Conservation (phyloP, 139 green algal species). For the Chlorella sorokiniana region DNA sequence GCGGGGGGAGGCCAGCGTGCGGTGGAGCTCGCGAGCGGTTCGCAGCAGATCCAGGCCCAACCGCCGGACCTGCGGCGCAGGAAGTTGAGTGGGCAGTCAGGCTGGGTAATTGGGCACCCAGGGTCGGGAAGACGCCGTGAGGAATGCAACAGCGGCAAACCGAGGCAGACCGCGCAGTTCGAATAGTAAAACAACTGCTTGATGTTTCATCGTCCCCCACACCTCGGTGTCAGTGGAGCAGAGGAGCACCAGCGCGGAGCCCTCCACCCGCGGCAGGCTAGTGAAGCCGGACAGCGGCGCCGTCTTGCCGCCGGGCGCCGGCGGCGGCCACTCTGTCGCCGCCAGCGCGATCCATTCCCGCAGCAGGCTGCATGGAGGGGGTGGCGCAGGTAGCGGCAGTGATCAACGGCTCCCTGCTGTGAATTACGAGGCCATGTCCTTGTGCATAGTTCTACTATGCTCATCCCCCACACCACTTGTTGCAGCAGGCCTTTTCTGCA, state of each 20-base stretch:
- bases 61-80: slow-evolving; percentile 36
- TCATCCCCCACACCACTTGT: too few relatives aligned
- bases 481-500: too few relatives aligned
- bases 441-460: too few relatives aligned
- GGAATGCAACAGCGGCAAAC: background rate
- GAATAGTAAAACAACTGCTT: too few relatives aligned
- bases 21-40: slow-evolving; percentile 46
- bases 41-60: slow-evolving; percentile 57
- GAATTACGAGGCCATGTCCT: too few relatives aligned
- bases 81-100: background rate
- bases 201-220: background rate
- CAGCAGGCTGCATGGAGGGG: slow-evolving; percentile 2
- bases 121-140: background rate
- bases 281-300: slow-evolving; percentile 11
- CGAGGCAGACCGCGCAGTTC: too few relatives aligned
- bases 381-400: background rate
- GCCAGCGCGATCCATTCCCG: slow-evolving; percentile 25
- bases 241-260: slow-evolving; percentile 29
- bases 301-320: background rate
- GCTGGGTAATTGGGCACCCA: background rate
- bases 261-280: slow-evolving; percentile 34
- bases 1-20: slow-evolving; percentile 22
- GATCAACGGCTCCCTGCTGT: too few relatives aligned
- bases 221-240: slow-evolving; percentile 30
- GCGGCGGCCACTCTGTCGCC: background rate